Base-by-base conservation (phyloP, 164 flowering plant species). In the Cinnamomum chago region DNA sequence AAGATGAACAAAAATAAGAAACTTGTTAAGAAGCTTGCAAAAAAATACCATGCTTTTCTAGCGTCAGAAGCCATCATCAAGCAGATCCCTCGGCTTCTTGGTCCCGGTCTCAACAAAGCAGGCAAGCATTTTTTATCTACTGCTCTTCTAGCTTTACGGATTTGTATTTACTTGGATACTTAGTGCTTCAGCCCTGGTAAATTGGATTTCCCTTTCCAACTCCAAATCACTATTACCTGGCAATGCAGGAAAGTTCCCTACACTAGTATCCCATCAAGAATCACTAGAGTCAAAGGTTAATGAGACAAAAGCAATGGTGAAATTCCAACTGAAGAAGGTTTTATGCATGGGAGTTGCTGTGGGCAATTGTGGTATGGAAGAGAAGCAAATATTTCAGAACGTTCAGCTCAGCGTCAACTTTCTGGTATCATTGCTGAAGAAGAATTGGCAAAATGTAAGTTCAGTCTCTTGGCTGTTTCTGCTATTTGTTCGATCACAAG, bases 311-410 rank as follows among this genome's bases (percentile, higher is more conserved):
- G 91, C 93, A 0, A 89, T 81, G 28, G 86, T 91, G 12, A 91
- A 91, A 85, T 89, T 89, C 76, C 95, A 91, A 50, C 81, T 91
- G 65, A 88, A 89, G 86, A 91, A 91, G 84, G 91, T 89, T 6
- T 89, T 89, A 24, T 90, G 91, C 82, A 89, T 89, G 95, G 95
- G 95, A 66, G 91, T 88, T 72, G 95, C 91, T 82, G 95, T 90
- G 6, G 95, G 92, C 0, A 89, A 90, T 80, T 75, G 77, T 25
- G 74, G 72, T 30, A 90, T 90, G 95, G 95, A 90, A 71, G 92
- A 90, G 79, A 90, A 90, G 81, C 95, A 90, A 73, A 80, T 90
- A 58, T 90, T 90, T 80, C 95, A 90, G 66, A 90, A 90, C 70
- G 90, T 90, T n/a, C 92, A 90, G 71, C 80, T 89, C 77, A 86